These are phyloP conservation scores for Brassica incana DNA, from an alignment of 345 rosid species.

Conservation along the genomic window DNA sequence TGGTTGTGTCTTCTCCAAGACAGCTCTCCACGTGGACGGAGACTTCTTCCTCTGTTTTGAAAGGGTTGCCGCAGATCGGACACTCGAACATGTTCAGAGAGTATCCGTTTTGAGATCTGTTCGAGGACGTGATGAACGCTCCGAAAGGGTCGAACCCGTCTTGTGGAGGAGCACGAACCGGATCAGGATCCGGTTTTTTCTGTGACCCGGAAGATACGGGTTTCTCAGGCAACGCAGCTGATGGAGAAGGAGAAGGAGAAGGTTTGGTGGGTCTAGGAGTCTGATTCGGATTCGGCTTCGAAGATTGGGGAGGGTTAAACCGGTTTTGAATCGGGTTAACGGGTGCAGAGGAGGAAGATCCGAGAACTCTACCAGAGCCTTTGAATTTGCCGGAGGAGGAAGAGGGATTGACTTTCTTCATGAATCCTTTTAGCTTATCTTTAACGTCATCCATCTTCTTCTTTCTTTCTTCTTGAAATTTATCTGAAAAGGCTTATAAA, in stretches of 20 bases:
- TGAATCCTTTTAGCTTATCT: slow-evolving; percentile 83
- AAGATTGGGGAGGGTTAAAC: slow-evolving; percentile 44
- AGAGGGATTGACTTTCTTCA: slow-evolving; percentile 79
- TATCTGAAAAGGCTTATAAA: not conserved
- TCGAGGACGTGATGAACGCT: slow-evolving; percentile 69
- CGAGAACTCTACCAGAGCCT: slow-evolving; percentile 82
- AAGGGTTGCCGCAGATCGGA: slow-evolving; percentile 67
- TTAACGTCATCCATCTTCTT: slow-evolving; percentile 76
- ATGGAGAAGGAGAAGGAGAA: slow-evolving; percentile 24
- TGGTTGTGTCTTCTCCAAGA: slow-evolving; percentile 30
- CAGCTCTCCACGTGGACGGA: slow-evolving; percentile 79
- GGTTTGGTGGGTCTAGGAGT: slow-evolving; percentile 37
- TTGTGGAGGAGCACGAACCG: slow-evolving; percentile 43
- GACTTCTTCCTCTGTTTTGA: slow-evolving; percentile 68
- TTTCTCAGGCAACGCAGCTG: slow-evolving; percentile 41
- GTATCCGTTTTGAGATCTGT: slow-evolving; percentile 72
- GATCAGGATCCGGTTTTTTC: slow-evolving; percentile 31
- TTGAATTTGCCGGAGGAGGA: slow-evolving; percentile 84
- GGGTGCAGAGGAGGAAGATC: slow-evolving; percentile 64
- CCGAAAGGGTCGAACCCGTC: slow-evolving; percentile 73
- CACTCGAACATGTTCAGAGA: slow-evolving; percentile 73
- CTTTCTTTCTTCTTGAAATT: not conserved
- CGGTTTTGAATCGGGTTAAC: slow-evolving; percentile 50
- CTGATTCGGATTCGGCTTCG: slow-evolving; percentile 24
- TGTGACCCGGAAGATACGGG: slow-evolving; percentile 40